phyloP scores from a whole-genome alignment of 352 stramenopile genomes.

The Stephanocyclus meneghinianus region DNA sequence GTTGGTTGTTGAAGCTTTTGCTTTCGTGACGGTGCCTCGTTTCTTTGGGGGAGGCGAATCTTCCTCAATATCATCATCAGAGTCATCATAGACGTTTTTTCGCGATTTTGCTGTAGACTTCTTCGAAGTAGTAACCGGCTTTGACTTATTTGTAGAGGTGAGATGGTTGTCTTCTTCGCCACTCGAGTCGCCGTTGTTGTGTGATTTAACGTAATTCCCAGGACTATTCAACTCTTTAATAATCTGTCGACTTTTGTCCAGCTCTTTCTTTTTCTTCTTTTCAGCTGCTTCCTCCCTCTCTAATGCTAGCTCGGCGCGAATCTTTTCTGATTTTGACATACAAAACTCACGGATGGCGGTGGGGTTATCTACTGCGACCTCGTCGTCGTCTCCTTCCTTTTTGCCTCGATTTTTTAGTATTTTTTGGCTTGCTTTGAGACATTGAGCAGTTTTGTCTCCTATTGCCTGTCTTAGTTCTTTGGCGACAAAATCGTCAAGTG shows the following conservation, averaged over 20 bases:
- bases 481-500: conserved; percentile 82
- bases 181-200: background rate
- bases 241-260: conserved; percentile 7
- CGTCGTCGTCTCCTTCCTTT: conserved; percentile 25
- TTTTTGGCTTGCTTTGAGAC: conserved; percentile 25
- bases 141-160: conserved; percentile 15
- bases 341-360: conserved; percentile 30
- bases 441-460: conserved; percentile 39
- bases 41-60: conserved; percentile 38
- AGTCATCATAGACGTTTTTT: conserved; percentile 24
- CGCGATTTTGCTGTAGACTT: conserved; percentile 22
- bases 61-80: conserved; percentile 44
- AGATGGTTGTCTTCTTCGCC: conserved; percentile 23
- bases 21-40: conserved; percentile 6
- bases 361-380: conserved; percentile 19
- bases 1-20: conserved; percentile 25
- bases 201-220: conserved; percentile 3
- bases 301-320: conserved; percentile 22
- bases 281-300: conserved; percentile 34
- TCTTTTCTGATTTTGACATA: conserved; percentile 26
- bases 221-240: conserved; percentile 19
- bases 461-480: conserved; percentile 73
- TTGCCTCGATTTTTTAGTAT: conserved; percentile 34
- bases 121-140: conserved; percentile 7
- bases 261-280: conserved; percentile 40